Evolutionary conservation across 352 stramenopile genomes (phyloP).

Genomic region (Pythium periplocum): DNA sequence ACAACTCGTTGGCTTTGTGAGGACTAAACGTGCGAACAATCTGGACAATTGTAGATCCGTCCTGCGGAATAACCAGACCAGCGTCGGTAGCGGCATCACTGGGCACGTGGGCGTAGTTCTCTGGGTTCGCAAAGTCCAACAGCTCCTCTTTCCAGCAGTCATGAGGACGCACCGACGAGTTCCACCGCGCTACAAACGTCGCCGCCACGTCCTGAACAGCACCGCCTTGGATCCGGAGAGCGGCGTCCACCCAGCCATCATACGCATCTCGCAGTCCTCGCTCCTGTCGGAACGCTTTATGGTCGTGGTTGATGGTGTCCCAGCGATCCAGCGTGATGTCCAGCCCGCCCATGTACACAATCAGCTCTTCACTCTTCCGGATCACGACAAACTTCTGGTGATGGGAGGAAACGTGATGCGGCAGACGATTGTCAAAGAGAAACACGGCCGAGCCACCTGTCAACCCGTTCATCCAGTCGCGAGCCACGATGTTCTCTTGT

Average conservation of each 20-base stretch:
- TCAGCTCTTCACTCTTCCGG: constrained; percentile 14
- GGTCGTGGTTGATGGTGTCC: constrained; percentile 56
- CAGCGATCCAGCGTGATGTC: constrained; percentile 54
- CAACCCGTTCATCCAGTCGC: constrained; percentile 23
- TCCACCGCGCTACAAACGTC: constrained; percentile 69
- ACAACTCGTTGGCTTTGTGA: constrained; percentile 23
- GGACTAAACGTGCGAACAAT: constrained; percentile 53
- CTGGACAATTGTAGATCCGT: constrained; percentile 28
- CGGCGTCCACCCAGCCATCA: constrained; percentile 59
- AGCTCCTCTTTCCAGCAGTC: constrained; percentile 39
- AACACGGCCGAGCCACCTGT: constrained; percentile 6
- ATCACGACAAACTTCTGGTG: constrained; percentile 15
- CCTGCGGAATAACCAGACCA: constrained; percentile 10
- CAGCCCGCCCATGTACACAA: constrained; percentile 48
- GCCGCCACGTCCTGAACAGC: constrained; percentile 48
- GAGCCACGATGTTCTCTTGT: constrained; percentile 7
- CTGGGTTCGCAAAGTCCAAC: constrained; percentile 45
- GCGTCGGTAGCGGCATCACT: constrained; percentile 2
- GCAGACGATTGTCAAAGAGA: constrained; percentile 10
- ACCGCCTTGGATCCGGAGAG: constrained; percentile 36
- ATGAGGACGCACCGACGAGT: constrained; percentile 26
- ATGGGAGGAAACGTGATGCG: constrained; percentile 10
- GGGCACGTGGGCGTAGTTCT: constrained; percentile 13
- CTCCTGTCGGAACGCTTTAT: constrained; percentile 31
- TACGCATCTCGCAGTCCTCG: constrained; percentile 26